A percentile compares a stretch with the other conserved stretches of the same genome.
Evolutionary conservation across 1,284 basidiomycete genomes (phyloP).

Genomic region (Grifola frondosa): DNA sequence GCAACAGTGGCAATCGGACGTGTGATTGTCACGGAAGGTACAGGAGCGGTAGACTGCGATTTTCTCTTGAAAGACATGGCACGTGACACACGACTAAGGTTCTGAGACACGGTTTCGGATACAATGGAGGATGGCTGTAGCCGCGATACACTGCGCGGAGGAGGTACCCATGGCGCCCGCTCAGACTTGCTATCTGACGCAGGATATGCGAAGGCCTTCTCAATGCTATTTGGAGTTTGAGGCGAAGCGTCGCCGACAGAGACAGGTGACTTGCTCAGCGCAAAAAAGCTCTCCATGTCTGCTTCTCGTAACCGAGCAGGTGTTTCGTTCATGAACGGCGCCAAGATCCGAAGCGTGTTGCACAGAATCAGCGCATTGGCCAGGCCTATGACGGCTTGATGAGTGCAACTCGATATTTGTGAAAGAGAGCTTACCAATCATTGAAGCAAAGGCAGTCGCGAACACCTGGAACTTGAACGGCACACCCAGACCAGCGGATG

Average conservation of each 20-base stretch:
- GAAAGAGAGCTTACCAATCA: constrained; percentile 48
- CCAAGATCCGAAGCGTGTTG: constrained; percentile 66
- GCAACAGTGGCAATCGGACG: constrained; percentile 38
- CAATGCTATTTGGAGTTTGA: constrained; percentile 16
- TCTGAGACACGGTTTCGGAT: constrained; percentile 11
- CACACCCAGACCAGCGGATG: constrained; percentile 46
- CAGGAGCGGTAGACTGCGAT: constrained; percentile 7
- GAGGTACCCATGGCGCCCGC: constrained; percentile 12
- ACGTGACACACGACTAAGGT: constrained; percentile 13
- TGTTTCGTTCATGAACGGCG: constrained; percentile 43
- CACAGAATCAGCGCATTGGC: constrained; percentile 63
- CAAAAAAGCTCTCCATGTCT: constrained; percentile 34
- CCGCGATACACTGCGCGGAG: constrained; percentile 15
- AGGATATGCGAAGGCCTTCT: constrained; percentile 21
- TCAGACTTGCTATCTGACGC: constrained; percentile 14
- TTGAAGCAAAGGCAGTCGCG: constrained; percentile 49
- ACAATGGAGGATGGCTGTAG: constrained; percentile 3
- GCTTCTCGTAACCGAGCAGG: constrained; percentile 6
- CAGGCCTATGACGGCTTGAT: constrained; percentile 53
- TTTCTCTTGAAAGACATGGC: constrained; percentile 18
- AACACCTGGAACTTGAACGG: constrained; percentile 48
- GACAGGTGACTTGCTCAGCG: constrained; percentile 27
- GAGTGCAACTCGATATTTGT: not conserved
- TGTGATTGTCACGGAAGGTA: constrained; percentile 24
- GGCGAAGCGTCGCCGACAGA: constrained; percentile 18